phyloP scores from a whole-genome alignment of 2,329 filamentous ascomycete genomes.

The Fusarium chlamydosporum region DNA sequence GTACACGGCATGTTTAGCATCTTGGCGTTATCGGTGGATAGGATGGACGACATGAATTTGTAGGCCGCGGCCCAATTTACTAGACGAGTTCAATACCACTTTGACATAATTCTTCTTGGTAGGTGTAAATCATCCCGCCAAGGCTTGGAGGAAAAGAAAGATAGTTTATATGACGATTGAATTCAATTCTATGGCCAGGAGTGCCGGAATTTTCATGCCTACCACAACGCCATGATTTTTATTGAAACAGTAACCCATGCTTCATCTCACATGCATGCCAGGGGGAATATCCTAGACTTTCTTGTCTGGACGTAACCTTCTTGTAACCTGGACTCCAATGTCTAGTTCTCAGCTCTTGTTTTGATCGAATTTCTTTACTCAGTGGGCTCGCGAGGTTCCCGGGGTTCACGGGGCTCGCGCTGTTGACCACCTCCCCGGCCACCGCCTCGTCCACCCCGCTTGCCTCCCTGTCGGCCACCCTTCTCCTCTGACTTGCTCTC shows the following conservation, averaged over 20 bases:
- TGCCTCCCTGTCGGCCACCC: conserved; percentile 64
- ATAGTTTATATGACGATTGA: conserved; percentile 53
- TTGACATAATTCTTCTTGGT: conserved; percentile 45
- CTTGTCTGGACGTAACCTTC: conserved; percentile 44
- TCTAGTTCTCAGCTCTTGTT: conserved; percentile 38
- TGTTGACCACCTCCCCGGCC: conserved; percentile 67
- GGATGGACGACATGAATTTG: conserved; percentile 54
- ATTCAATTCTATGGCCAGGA: conserved; percentile 55
- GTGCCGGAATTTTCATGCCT: conserved; percentile 53
- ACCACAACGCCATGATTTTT: conserved; percentile 58
- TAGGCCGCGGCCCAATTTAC: conserved; percentile 50
- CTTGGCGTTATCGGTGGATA: conserved; percentile 59
- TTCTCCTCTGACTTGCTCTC: conserved; percentile 64
- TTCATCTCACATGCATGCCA: conserved; percentile 50
- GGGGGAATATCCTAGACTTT: conserved; percentile 46
- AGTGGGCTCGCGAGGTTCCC: conserved; percentile 62
- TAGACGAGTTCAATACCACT: conserved; percentile 53
- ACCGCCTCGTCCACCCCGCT: conserved; percentile 66
- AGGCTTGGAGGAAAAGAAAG: conserved; percentile 12
- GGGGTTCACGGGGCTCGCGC: conserved; percentile 62
- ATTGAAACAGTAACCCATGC: conserved; percentile 54
- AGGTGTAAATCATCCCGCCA: conserved; percentile 3
- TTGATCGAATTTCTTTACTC: conserved; percentile 35
- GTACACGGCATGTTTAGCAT: conserved; percentile 57
- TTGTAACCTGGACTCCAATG: conserved; percentile 43